Conservation (phyloP, 164 flowering plant species). For the Taxillus chinensis region DNA sequence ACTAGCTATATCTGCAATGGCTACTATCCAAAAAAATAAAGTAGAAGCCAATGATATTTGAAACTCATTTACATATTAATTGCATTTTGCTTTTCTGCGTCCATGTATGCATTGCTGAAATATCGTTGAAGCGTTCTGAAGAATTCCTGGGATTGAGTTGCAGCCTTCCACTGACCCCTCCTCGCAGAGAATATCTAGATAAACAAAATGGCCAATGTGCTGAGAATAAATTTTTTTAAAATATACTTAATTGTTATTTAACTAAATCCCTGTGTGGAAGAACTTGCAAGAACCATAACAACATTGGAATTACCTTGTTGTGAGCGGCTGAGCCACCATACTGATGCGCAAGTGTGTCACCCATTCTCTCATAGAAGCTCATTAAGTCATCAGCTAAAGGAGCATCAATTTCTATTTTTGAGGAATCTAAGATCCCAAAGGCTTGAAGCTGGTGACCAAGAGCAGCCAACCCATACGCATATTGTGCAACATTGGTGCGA, state of each 20-base stretch:
- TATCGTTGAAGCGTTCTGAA: slow-evolving; percentile 79
- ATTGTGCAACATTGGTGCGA: slow-evolving; percentile 97
- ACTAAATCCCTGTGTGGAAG: no score
- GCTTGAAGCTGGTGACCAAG: slow-evolving; percentile 77
- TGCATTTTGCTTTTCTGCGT: slow-evolving; percentile 88
- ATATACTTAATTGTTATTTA: no score
- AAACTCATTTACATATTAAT: slow-evolving; percentile 68
- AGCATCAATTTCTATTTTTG: slow-evolving; percentile 41
- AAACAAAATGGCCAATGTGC: background rate
- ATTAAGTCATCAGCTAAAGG: slow-evolving; percentile 66
- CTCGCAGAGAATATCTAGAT: slow-evolving; percentile 70
- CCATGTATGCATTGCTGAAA: slow-evolving; percentile 86
- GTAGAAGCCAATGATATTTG: background rate
- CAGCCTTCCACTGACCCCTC: slow-evolving; percentile 94
- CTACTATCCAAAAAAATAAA: background rate
- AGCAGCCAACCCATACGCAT: slow-evolving; percentile 81
- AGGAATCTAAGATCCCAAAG: slow-evolving; percentile 38
- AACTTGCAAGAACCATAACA: no score
- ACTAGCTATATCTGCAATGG: no score
- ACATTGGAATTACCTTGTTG: slow-evolving; percentile 57
- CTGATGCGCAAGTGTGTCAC: slow-evolving; percentile 88
- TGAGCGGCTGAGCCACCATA: slow-evolving; percentile 99
- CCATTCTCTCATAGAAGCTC: slow-evolving; percentile 78
- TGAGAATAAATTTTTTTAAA: no score
- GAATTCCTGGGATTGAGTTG: slow-evolving; percentile 82